phyloP scores from a whole-genome alignment of 2,329 filamentous ascomycete species.

The Arthrobotrys musiformis region DNA sequence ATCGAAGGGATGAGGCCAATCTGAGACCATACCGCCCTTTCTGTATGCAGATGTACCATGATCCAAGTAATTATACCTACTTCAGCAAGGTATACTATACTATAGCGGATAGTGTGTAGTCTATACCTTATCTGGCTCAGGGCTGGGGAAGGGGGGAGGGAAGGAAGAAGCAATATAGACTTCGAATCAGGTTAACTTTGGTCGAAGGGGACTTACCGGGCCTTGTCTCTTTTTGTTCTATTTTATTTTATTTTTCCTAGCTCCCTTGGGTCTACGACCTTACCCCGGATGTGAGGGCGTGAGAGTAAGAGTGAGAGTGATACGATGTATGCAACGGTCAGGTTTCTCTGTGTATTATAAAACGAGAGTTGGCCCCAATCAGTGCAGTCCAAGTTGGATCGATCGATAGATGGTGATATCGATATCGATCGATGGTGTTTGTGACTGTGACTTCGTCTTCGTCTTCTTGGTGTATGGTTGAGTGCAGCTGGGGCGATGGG shows the following conservation, averaged over 20 bases:
- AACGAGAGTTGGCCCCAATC: conserved; percentile 18
- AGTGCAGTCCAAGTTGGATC: not conserved
- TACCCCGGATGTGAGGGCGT: too few species aligned
- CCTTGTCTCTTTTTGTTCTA: not conserved
- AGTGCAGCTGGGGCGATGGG: too few species aligned
- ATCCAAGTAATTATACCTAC: not conserved
- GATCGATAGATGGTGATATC: not conserved
- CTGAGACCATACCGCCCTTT: not conserved
- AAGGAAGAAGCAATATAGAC: conserved; percentile 10
- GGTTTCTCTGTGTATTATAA: too few species aligned
- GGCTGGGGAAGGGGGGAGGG: not conserved
- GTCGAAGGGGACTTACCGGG: conserved; percentile 3
- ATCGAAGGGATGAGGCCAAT: conserved; percentile 8
- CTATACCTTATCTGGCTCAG: conserved; percentile 9
- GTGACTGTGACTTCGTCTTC: too few species aligned
- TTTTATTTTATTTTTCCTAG: not conserved
- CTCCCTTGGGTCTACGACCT: not conserved
- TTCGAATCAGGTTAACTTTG: not conserved
- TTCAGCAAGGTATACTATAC: not conserved
- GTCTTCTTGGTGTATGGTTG: not conserved
- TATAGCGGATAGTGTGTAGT: not conserved
- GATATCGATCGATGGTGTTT: too few species aligned
- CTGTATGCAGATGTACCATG: not conserved
- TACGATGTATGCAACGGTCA: conserved; percentile 1
- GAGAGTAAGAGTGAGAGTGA: too few species aligned